Conservation (phyloP, 1,284 basidiomycete genomes). For the Cryptococcus floricola region DNA sequence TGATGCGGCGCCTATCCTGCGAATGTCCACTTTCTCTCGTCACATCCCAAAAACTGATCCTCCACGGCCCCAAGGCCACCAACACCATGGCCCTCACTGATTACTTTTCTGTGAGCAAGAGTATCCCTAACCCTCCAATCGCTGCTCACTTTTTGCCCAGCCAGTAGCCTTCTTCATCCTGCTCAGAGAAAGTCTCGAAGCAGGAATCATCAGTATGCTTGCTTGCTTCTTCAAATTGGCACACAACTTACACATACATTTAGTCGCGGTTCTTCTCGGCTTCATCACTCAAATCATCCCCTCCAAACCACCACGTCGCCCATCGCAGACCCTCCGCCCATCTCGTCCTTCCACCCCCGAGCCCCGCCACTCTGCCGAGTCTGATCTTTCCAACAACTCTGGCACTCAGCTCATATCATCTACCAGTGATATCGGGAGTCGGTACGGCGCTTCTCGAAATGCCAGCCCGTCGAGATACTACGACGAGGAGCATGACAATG, state of each 20-base stretch:
- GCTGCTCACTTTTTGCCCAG: constrained; percentile 9
- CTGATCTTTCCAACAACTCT: constrained; percentile 1
- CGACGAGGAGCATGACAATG: neutral
- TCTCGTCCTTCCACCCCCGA: neutral
- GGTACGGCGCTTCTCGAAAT: constrained; percentile 4
- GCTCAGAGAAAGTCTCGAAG: constrained; percentile 84
- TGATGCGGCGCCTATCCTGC: neutral
- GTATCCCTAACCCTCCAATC: no score
- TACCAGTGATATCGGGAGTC: neutral
- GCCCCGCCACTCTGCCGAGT: constrained; percentile 11
- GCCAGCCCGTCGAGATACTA: neutral
- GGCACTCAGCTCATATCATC: constrained; percentile 11
- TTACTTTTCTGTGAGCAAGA: constrained; percentile 13
- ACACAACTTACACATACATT: neutral
- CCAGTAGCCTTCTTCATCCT: constrained; percentile 69
- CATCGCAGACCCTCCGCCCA: constrained; percentile 1
- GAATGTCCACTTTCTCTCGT: neutral
- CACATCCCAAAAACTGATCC: neutral
- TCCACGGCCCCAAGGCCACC: neutral
- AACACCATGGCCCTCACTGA: constrained; percentile 14
- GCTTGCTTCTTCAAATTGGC: neutral
- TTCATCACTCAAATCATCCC: constrained; percentile 70
- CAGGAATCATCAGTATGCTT: constrained; percentile 67
- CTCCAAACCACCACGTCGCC: constrained; percentile 4
- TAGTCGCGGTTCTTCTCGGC: constrained; percentile 69